Evolutionary conservation across 768 basidiomycete genomes (phyloP).

Genomic region (Mycena belliarum): DNA sequence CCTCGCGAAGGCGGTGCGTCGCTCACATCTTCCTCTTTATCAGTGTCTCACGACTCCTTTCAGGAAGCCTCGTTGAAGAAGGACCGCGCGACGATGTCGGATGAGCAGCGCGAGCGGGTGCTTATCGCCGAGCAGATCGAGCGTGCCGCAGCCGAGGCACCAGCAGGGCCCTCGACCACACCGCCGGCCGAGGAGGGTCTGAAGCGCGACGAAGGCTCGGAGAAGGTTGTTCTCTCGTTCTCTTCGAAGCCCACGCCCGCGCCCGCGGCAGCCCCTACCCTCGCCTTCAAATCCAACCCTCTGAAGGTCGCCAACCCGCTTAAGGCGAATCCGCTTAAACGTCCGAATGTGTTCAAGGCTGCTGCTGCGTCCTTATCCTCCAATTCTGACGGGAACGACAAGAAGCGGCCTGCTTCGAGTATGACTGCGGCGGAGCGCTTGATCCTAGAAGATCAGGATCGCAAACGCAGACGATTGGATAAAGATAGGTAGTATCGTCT

Average conservation of each 20-base stretch:
- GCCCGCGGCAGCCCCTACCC: slow-evolving; percentile 33
- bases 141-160: slow-evolving; percentile 61
- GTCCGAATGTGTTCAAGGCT: slow-evolving; percentile 73
- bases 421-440: slow-evolving; percentile 85
- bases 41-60: slow-evolving; percentile 6
- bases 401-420: slow-evolving; percentile 60
- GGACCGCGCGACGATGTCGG: slow-evolving; percentile 86
- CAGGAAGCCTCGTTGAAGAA: slow-evolving; percentile 88
- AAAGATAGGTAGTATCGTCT: not conserved
- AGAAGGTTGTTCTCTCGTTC: slow-evolving; percentile 78
- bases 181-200: slow-evolving; percentile 57
- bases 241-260: slow-evolving; percentile 52
- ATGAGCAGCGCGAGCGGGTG: slow-evolving; percentile 91
- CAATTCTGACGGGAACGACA: slow-evolving; percentile 42
- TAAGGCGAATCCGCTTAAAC: slow-evolving; percentile 51
- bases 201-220: slow-evolving; percentile 69
- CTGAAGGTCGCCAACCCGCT: slow-evolving; percentile 46
- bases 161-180: slow-evolving; percentile 36
- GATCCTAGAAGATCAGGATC: slow-evolving; percentile 88
- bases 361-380: slow-evolving; percentile 36
- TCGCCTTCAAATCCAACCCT: slow-evolving; percentile 62
- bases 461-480: slow-evolving; percentile 81
- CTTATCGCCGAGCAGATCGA: slow-evolving; percentile 94
- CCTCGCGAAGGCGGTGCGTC: slow-evolving; percentile 78
- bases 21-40: not conserved